Base-by-base conservation (phyloP, 2,329 filamentous ascomycete genomes). In the Paraphaeosphaeria minitans region DNA sequence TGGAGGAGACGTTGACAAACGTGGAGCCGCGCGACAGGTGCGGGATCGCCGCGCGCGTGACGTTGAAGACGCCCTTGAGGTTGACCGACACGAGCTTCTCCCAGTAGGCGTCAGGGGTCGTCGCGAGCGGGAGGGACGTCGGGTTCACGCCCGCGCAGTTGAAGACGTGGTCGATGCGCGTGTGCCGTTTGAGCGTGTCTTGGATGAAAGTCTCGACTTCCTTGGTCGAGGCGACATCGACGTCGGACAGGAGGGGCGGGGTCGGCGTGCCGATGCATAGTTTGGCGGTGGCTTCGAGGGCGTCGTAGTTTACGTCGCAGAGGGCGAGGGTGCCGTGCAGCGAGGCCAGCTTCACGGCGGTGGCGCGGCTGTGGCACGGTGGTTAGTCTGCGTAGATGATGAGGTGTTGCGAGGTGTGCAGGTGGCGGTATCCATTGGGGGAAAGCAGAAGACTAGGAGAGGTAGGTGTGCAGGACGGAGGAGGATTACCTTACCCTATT, bases 61-160 rank as follows among this genome's bases (percentile, higher is more conserved):
- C 71, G 57, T 80, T 78, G 60, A 79, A 83, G 1, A 77, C 75
- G 8, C 80, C 80, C 37, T 77, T 77, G 12, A 83, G 62, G 58
- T 83, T 83, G 0, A 77, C 77, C 53, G 77, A 75, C 22, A 83
- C 69, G 8, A 83, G 69, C 46, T 75, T 78, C 60, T 81, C 77
- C 71, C 77, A 83, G 63, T 82, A 84, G 12, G 72, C 80, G 56
- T 85, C 79, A 2, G 74, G 73, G 1, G 77, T 78, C 4, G 77
- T 69, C 33, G 73, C 75, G 29, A 82, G 73, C 3, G 76, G 67
- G 24, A 78, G 71, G 1, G 69, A 67, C 0, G 79, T 82, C 1
- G 81, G 81, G 60, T 83, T 83, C n/a, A 83, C 71, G 35, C 81
- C 81, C 0, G 80, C 80, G 63, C 79, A 74, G 67, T 82, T 82